These are phyloP conservation scores for Rhypophila decipiens DNA, from an alignment of 495 filamentous ascomycete genomes.

Conservation along the genomic window DNA sequence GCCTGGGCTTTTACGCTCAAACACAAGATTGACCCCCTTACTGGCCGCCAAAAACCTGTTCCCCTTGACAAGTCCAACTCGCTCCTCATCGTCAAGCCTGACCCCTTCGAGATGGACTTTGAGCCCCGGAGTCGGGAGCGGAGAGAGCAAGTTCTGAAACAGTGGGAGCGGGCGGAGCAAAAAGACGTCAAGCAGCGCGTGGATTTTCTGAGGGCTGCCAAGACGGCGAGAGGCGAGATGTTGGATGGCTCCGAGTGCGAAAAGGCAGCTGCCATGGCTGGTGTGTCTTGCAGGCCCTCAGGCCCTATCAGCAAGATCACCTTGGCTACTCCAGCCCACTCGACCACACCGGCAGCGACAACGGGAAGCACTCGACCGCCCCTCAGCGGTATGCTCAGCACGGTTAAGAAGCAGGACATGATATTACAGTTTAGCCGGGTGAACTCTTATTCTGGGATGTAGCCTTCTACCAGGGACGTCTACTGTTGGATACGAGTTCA, in stretches of 20 bases:
- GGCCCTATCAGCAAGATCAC: no score
- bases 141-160: slow-evolving; percentile 22
- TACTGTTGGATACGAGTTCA: no score
- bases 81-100: slow-evolving; percentile 36
- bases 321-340: no score
- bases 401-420: slow-evolving; percentile 7
- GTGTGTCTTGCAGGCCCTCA: no score
- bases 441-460: slow-evolving; percentile 6
- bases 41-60: slow-evolving; percentile 28
- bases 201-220: slow-evolving; percentile 18
- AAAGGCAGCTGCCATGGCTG: no score
- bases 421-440: slow-evolving; percentile 5
- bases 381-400: neutral
- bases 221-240: slow-evolving; percentile 1
- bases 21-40: slow-evolving; percentile 25
- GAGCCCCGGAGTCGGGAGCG: slow-evolving; percentile 29
- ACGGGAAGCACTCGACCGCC: slow-evolving; percentile 4
- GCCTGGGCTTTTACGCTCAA: slow-evolving; percentile 46
- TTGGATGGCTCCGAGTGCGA: no score
- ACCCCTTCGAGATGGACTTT: slow-evolving; percentile 36
- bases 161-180: slow-evolving; percentile 17
- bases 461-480: no score
- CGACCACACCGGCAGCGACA: neutral
- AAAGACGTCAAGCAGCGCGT: slow-evolving; percentile 17
- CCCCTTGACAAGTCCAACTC: slow-evolving; percentile 38